Evolutionary conservation across 2,329 filamentous ascomycete genomes (phyloP).

Genomic region (Tolypocladium amazonense): DNA sequence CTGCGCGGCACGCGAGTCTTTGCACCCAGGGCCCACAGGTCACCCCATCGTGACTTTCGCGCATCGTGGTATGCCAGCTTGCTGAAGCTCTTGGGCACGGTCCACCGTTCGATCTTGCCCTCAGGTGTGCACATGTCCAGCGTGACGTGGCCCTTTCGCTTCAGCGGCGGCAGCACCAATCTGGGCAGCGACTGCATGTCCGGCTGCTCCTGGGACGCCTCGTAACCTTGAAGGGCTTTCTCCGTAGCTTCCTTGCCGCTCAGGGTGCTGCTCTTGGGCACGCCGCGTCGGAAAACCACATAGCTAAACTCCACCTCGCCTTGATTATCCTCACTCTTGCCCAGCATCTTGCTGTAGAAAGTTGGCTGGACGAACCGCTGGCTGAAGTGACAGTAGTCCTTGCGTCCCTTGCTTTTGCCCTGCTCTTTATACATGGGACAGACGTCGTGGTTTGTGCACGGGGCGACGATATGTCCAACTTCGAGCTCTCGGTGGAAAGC

Average conservation of each 20-base stretch:
- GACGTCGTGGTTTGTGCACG: constrained; percentile 77
- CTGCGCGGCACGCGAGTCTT: constrained; percentile 64
- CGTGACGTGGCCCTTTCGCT: constrained; percentile 78
- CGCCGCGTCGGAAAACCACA: constrained; percentile 71
- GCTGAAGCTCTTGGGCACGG: constrained; percentile 71
- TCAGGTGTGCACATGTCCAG: constrained; percentile 84
- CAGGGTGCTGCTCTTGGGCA: constrained; percentile 20
- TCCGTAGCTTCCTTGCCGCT: constrained; percentile 48
- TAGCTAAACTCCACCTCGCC: constrained; percentile 91
- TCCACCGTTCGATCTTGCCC: constrained; percentile 87
- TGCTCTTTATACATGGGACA: constrained; percentile 81
- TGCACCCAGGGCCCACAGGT: constrained; percentile 89
- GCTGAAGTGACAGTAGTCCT: constrained; percentile 83
- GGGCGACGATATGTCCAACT: constrained; percentile 54
- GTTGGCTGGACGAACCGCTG: constrained; percentile 79
- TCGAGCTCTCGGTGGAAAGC: constrained; percentile 36
- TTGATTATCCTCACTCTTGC: constrained; percentile 62
- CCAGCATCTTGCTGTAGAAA: constrained; percentile 70
- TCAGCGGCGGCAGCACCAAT: constrained; percentile 68
- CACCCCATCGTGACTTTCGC: constrained; percentile 82
- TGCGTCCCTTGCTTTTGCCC: constrained; percentile 62
- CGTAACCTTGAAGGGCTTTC: constrained; percentile 64
- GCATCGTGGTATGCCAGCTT: constrained; percentile 83
- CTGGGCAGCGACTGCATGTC: constrained; percentile 66
- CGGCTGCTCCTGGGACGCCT: constrained; percentile 31